Base-by-base conservation (phyloP, 345 rosid genomes). In the Aurinia saxatilis region DNA sequence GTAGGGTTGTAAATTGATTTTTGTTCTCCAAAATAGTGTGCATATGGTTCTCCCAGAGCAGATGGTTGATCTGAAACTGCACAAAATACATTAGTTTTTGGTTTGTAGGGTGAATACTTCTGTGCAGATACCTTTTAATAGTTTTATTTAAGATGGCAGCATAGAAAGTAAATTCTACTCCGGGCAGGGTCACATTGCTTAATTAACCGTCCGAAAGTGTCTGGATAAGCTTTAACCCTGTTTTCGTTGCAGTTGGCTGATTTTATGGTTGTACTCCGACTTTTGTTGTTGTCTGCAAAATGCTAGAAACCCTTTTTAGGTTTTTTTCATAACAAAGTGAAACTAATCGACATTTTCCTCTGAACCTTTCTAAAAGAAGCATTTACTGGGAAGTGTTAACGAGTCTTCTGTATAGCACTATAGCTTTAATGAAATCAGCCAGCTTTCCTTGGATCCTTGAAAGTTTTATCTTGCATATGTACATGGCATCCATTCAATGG, bases 1-100 rank as follows among this genome's bases (percentile, higher is more conserved):
- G 64, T 48, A 60, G 77, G 71, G 73, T 65, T 59, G 55, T 51
- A 60, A 60, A 49, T 54, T 59, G 66, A 63, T 42, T 13, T 52
- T 30, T 36, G 15, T 18, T 18, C 42, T 8, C 34, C 51, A 18
- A 17, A 38, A 30, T 40, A 2, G 5, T 7, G 55, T n/a, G 16
- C 25, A n/a, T 16, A 56, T 47, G 40, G 50, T n/a, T 57, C 57
- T 39, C n/a, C 31, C 21, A 14, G 50, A 37, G 37, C 21, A 37
- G 49, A 38, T 47, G 49, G n/a, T 46, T 56, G 23, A 23, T 35
- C 44, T 9, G 31, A 11, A 37, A 45, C 44, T 19, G 34, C 10
- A 27, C 7, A 14, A n/a, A 34, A n/a, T 27, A 13, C 19, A 10
- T 0, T 15, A 10, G 53, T 19, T 6, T 21, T 33, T 40, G 13